Conservation (phyloP, 306 rosid genomes). For the Quercus agrifolia region DNA sequence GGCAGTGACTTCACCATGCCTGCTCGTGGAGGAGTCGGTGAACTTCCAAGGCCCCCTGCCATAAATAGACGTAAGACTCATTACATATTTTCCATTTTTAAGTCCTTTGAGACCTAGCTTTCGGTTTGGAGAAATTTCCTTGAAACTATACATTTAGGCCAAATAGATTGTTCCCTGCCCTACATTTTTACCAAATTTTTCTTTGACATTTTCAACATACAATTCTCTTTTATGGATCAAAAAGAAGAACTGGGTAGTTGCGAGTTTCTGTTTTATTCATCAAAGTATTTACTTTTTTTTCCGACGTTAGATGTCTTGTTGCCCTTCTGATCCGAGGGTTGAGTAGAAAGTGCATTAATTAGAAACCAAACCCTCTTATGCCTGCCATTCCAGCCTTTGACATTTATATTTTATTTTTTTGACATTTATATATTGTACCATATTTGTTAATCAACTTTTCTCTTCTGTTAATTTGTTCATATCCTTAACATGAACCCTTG, state of each 20-base stretch:
- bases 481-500: background rate
- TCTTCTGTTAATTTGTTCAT: background rate
- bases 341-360: constrained; percentile 15
- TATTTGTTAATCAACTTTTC: background rate
- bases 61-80: constrained; percentile 74
- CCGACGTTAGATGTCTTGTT: constrained; percentile 3
- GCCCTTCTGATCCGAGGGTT: background rate
- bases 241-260: background rate
- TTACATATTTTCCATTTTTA: background rate
- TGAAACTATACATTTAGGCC: background rate
- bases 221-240: background rate
- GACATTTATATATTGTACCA: background rate
- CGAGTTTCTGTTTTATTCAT: background rate
- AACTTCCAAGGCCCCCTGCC: constrained; percentile 74
- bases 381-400: background rate
- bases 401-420: background rate
- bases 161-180: constrained; percentile 8
- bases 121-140: background rate
- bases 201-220: background rate
- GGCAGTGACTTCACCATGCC: constrained; percentile 52
- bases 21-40: constrained; percentile 51
- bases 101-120: background rate
- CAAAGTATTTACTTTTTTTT: constrained; percentile 3
- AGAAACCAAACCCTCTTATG: constrained; percentile 11
- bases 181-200: background rate